A percentile compares a stretch with the other conserved stretches of the same genome.
Evolutionary conservation across 495 filamentous ascomycete genomes (phyloP).

Genomic region (Podospora didyma): DNA sequence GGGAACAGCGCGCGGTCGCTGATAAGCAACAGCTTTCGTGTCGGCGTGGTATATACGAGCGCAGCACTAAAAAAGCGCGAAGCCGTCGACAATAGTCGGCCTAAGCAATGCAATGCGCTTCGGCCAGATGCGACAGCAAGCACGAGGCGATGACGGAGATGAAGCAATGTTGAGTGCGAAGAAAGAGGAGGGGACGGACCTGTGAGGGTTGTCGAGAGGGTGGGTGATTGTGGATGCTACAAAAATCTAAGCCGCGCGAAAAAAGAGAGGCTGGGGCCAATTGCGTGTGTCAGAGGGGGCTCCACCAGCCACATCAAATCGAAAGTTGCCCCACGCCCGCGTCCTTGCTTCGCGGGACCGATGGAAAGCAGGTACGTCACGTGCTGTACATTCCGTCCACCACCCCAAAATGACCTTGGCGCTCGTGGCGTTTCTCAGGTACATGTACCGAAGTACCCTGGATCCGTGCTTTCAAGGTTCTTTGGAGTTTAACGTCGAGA

Average conservation of each 20-base stretch:
- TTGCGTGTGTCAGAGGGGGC: background rate
- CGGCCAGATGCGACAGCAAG: constrained; percentile 19
- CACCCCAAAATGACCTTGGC: no score
- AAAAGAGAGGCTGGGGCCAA: constrained; percentile 32
- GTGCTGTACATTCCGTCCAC: no score
- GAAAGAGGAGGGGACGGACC: constrained; percentile 12
- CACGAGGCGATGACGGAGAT: constrained; percentile 16
- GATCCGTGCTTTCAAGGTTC: no score
- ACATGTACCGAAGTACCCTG: no score
- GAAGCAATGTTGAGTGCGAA: constrained; percentile 10
- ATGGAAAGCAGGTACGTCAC: no score
- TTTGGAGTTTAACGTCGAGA: no score
- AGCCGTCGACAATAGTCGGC: constrained; percentile 5
- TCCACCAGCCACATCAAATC: background rate
- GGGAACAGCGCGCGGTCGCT: constrained; percentile 19
- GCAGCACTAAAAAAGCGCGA: constrained; percentile 13
- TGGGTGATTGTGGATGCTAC: constrained; percentile 7
- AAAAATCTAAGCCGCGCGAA: constrained; percentile 22
- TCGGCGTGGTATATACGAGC: constrained; percentile 1
- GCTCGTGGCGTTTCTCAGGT: no score
- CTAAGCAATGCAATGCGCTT: constrained; percentile 15
- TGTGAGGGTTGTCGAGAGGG: constrained; percentile 1
- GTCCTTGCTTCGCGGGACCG: no score
- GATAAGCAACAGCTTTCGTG: background rate
- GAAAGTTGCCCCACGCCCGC: no score